Base-by-base conservation (phyloP, 805 yeast species). In the Wickerhamiella cacticola region DNA sequence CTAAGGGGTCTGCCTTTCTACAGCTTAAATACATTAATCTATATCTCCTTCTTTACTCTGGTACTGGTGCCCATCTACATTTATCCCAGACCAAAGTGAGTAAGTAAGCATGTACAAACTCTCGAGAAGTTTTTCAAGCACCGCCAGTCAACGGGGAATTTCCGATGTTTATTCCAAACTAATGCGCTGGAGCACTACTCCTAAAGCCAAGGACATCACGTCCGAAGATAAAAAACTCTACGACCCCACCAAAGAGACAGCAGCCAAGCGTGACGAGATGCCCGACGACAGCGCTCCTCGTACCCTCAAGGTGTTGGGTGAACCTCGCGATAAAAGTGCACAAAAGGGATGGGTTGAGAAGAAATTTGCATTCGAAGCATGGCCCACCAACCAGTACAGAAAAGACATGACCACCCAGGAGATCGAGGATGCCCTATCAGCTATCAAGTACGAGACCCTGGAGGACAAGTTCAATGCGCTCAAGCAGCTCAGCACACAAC, bases 401-500 rank as follows among this genome's bases (percentile, higher is more conserved):
- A 49, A 57, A 8, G 55, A 51, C 28, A 47, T 62, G 26, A 49
- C 56, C 1, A 45, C 35, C 5, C 47, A 35, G 13, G 35, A 48
- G 28, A 52, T 58, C 22, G 50, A 44, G 13, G 39, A 25, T 2
- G 53, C 55, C 5, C 45, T 57, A 5, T 31, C 33, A 2, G 16
- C 18, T 23, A 41, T 46, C n/a, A 25, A 40, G n/a, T 43, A 46
- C 7, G 56, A 59, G 40, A 75, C 78, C 52, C 64, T 80, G 36
- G 50, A 58, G n/a, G 59, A 63, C 49, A 66, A 84, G 56, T 78
- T 80, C 56, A 54, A 60, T 18, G 62, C 73, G 18, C 54, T 71
- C 42, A 80, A 79, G 60, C 52, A 54, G 16, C 67, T 79, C 41
- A 78, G 74, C 54, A 61, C 59, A 50, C 59, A 60, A 23, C 70